phyloP scores from a whole-genome alignment of 768 basidiomycete species.

The Pleurotus platypus region DNA sequence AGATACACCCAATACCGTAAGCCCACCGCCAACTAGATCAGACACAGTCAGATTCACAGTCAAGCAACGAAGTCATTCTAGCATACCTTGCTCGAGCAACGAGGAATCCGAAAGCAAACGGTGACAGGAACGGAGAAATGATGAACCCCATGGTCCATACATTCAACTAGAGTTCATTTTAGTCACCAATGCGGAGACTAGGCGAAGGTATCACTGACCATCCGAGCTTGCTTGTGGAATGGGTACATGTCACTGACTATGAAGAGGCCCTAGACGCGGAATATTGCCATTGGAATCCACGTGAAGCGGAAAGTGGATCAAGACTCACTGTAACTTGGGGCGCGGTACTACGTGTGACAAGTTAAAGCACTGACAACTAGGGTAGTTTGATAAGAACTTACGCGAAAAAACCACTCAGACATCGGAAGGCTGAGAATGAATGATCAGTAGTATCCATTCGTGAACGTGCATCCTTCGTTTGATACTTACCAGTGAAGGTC shows the following conservation, averaged over 20 bases:
- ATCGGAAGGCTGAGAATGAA: constrained; percentile 44
- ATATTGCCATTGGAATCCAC: background rate
- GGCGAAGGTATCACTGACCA: constrained; percentile 31
- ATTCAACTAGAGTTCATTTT: constrained; percentile 40
- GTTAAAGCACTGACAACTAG: background rate
- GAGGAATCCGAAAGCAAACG: constrained; percentile 66
- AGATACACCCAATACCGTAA: constrained; percentile 64
- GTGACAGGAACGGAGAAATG: constrained; percentile 60
- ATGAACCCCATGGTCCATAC: constrained; percentile 76
- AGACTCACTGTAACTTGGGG: constrained; percentile 56
- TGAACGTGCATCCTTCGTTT: background rate
- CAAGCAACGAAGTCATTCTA: background rate
- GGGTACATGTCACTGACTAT: constrained; percentile 63
- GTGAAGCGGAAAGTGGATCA: background rate
- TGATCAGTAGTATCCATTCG: background rate
- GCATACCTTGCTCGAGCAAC: constrained; percentile 43
- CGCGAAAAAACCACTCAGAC: constrained; percentile 57
- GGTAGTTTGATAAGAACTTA: constrained; percentile 18
- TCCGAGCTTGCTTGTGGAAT: constrained; percentile 66
- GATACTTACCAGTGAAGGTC: constrained; percentile 43
- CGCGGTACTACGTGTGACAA: constrained; percentile 33
- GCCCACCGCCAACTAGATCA: constrained; percentile 51
- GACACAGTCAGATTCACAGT: background rate
- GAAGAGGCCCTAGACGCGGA: constrained; percentile 43
- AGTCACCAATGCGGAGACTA: background rate